These are phyloP conservation scores for Paramarasmius palmivorus DNA, from an alignment of 1,284 basidiomycete species.

Conservation along the genomic window DNA sequence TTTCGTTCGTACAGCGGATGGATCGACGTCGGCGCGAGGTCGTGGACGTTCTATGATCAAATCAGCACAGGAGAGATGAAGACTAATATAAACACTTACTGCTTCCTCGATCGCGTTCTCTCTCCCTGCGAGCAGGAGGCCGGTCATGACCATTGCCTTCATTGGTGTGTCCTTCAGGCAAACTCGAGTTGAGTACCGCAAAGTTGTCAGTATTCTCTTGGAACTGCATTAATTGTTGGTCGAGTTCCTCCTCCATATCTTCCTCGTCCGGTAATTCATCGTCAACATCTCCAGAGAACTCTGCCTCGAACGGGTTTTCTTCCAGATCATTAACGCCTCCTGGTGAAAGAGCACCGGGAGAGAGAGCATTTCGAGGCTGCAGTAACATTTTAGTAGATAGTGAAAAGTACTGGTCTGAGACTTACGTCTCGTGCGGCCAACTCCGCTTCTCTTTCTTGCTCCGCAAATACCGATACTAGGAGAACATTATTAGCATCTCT, in stretches of 20 bases:
- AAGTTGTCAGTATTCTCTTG: slow-evolving; percentile 38
- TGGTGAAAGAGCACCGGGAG: slow-evolving; percentile 56
- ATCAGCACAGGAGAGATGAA: background rate
- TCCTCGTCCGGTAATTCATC: slow-evolving; percentile 48
- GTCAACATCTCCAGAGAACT: slow-evolving; percentile 67
- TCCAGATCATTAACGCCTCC: slow-evolving; percentile 52
- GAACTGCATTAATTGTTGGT: slow-evolving; percentile 45
- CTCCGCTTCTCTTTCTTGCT: slow-evolving; percentile 80
- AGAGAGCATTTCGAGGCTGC: slow-evolving; percentile 70
- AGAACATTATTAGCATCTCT: slow-evolving; percentile 19
- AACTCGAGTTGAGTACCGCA: slow-evolving; percentile 81
- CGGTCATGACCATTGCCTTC: background rate
- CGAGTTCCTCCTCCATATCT: slow-evolving; percentile 55
- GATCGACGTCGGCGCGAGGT: too few species aligned
- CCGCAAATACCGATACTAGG: slow-evolving; percentile 72
- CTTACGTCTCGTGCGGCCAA: slow-evolving; percentile 78
- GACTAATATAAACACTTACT: background rate
- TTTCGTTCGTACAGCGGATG: slow-evolving; percentile 50
- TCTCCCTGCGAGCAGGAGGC: background rate
- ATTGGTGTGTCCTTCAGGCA: slow-evolving; percentile 57
- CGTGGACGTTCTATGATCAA: too few species aligned
- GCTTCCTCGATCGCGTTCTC: background rate
- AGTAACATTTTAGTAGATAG: background rate
- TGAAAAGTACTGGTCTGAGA: slow-evolving; percentile 15
- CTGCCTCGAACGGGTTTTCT: slow-evolving; percentile 75